Conservation (phyloP, 2,329 filamentous ascomycete genomes). For the Trichoderma oligosporum region DNA sequence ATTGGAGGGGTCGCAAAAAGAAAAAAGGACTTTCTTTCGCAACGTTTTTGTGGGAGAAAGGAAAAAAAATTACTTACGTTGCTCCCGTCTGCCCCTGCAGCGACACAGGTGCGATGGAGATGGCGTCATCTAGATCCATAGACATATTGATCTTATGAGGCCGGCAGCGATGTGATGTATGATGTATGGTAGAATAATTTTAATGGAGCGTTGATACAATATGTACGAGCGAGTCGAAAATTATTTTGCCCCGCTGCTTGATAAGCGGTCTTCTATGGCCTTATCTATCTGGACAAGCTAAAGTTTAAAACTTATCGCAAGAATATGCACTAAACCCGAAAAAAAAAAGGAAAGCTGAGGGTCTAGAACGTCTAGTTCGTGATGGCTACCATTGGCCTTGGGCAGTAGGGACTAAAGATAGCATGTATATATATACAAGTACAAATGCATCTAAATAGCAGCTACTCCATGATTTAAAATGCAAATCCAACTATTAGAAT, state of each 20-base stretch:
- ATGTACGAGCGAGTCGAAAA: conserved; percentile 27
- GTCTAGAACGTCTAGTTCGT: background rate
- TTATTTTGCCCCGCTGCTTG: conserved; percentile 38
- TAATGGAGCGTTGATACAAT: conserved; percentile 21
- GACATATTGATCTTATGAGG: conserved; percentile 32
- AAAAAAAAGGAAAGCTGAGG: no score
- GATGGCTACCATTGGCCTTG: no score
- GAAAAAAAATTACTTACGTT: conserved; percentile 34
- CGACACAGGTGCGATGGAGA: conserved; percentile 35
- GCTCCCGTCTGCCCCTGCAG: conserved; percentile 36
- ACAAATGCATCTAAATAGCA: background rate
- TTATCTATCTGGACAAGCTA: conserved; percentile 13
- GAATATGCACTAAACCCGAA: conserved; percentile 20
- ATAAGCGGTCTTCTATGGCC: conserved; percentile 30
- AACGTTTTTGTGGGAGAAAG: background rate
- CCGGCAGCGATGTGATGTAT: conserved; percentile 18
- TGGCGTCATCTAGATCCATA: conserved; percentile 44
- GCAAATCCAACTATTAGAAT: conserved; percentile 41
- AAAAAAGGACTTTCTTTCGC: background rate
- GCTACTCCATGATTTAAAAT: background rate
- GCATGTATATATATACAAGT: background rate
- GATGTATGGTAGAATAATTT: background rate
- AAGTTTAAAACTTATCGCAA: background rate
- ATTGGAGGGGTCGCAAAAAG: background rate
- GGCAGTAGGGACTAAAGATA: no score